Conservation (phyloP, 768 basidiomycete genomes). For the Mycena floridula region DNA sequence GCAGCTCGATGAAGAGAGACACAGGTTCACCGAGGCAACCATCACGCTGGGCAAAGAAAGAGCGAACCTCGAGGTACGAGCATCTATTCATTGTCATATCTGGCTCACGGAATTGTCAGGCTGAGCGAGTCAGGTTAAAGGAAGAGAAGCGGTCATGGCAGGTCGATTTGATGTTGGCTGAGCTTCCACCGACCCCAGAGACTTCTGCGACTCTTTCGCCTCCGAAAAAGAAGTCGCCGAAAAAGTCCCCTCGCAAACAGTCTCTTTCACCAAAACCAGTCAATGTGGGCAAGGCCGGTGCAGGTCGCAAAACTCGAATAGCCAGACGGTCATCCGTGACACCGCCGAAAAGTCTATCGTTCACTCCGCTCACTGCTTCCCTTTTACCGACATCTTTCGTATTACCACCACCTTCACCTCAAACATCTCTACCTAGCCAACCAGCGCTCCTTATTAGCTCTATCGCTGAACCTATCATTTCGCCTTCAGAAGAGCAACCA, state of each 20-base stretch:
- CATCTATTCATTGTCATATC: conserved; percentile 1
- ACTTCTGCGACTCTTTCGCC: conserved; percentile 5
- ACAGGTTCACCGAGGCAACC: conserved; percentile 58
- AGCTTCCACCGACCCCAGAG: conserved; percentile 41
- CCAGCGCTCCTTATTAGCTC: conserved; percentile 27
- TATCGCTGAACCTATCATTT: conserved; percentile 3
- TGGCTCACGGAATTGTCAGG: conserved; percentile 30
- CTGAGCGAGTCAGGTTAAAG: conserved; percentile 50
- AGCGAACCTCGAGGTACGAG: conserved; percentile 55
- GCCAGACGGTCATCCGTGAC: conserved; percentile 23
- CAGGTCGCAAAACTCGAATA: conserved; percentile 38
- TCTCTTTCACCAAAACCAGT: conserved; percentile 40
- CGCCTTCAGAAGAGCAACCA: conserved; percentile 4
- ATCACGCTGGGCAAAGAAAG: conserved; percentile 60
- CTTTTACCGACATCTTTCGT: conserved; percentile 68
- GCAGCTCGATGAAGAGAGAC: conserved; percentile 61
- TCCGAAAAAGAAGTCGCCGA: conserved; percentile 19
- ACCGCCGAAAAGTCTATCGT: too few species aligned
- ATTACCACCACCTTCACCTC: conserved; percentile 73
- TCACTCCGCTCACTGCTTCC: conserved; percentile 22
- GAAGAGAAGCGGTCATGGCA: conserved; percentile 78
- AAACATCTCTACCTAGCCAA: conserved; percentile 53
- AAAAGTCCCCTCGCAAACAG: conserved; percentile 31
- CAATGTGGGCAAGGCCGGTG: conserved; percentile 40
- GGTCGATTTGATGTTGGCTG: conserved; percentile 53